phyloP scores from a whole-genome alignment of 1,284 basidiomycete species.

The Ustilago xerochloae region DNA sequence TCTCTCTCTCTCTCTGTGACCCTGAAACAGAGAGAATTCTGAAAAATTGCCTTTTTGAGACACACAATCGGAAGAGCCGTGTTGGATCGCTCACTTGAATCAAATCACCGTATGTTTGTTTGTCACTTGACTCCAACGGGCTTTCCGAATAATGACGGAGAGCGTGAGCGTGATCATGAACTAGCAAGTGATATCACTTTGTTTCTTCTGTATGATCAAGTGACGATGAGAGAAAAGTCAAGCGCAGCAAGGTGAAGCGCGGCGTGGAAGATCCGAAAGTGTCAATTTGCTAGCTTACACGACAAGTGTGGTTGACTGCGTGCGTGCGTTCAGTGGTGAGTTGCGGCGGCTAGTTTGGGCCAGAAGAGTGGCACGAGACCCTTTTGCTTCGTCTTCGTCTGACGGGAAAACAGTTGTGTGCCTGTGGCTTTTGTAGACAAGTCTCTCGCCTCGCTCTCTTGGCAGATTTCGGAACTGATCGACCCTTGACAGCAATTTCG shows the following conservation, averaged over 20 bases:
- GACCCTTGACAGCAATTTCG: neutral
- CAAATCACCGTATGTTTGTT: no score
- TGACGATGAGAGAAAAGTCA: neutral
- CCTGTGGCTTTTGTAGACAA: no score
- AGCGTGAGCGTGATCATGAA: no score
- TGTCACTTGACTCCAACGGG: no score
- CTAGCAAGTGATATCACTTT: no score
- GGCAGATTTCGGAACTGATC: neutral
- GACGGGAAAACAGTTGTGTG: no score
- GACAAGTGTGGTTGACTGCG: no score
- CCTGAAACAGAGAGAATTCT: neutral
- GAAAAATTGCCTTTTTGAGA: neutral
- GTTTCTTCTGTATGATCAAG: neutral
- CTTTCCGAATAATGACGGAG: no score
- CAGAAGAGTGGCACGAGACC: neutral
- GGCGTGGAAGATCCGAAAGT: neutral
- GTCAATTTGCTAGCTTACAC: neutral
- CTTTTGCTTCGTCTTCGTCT: neutral
- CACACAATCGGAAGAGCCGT: neutral
- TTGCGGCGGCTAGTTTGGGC: no score
- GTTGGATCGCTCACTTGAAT: no score
- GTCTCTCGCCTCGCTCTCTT: neutral
- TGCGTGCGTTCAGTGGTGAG: no score
- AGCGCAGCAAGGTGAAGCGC: neutral
- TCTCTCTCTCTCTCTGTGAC: neutral